These are phyloP conservation scores for Arachnopeziza araneosa DNA, from an alignment of 2,329 filamentous ascomycete species.

Conservation along the genomic window DNA sequence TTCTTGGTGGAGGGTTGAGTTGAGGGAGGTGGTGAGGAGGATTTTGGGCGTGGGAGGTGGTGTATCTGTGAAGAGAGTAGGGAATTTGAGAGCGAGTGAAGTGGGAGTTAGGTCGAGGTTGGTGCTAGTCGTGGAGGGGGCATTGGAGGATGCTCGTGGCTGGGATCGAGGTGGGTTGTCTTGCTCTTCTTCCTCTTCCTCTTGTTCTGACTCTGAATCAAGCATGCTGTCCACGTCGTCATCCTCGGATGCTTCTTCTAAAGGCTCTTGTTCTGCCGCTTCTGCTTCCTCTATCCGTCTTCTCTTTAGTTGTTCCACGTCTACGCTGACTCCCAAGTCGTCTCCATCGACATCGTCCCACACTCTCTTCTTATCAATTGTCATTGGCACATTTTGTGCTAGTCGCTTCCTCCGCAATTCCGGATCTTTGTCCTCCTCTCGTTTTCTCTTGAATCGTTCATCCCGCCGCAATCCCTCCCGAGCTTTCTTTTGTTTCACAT, in stretches of 20 bases:
- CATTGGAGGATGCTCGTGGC: conserved; percentile 35
- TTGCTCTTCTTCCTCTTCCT: conserved; percentile 39
- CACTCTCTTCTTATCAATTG: conserved; percentile 80
- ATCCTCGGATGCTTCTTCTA: conserved; percentile 37
- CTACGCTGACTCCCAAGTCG: conserved; percentile 46
- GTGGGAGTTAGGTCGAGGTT: conserved; percentile 59
- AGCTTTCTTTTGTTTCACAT: conserved; percentile 73
- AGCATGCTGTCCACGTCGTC: conserved; percentile 74
- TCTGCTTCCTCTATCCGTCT: conserved; percentile 47
- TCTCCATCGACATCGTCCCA: conserved; percentile 76
- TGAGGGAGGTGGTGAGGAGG: conserved; percentile 84
- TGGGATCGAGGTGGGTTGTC: conserved; percentile 30
- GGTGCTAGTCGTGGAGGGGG: conserved; percentile 53
- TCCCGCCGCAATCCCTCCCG: conserved; percentile 71
- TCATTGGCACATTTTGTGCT: conserved; percentile 71
- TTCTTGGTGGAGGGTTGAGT: conserved; percentile 81
- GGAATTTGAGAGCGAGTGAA: conserved; percentile 55
- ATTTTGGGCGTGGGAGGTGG: conserved; percentile 69
- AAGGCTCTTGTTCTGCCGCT: conserved; percentile 38
- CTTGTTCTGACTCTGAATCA: conserved; percentile 45
- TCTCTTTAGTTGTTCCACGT: conserved; percentile 54
- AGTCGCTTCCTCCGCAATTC: conserved; percentile 67
- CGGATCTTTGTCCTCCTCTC: conserved; percentile 81
- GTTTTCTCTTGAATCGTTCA: conserved; percentile 70
- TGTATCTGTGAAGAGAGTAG: conserved; percentile 54